Evolutionary conservation across 2,329 filamentous ascomycete species (phyloP), one percentile per base, ranked within the genome.

Genomic region (Penicillium brevicompactum): DNA sequence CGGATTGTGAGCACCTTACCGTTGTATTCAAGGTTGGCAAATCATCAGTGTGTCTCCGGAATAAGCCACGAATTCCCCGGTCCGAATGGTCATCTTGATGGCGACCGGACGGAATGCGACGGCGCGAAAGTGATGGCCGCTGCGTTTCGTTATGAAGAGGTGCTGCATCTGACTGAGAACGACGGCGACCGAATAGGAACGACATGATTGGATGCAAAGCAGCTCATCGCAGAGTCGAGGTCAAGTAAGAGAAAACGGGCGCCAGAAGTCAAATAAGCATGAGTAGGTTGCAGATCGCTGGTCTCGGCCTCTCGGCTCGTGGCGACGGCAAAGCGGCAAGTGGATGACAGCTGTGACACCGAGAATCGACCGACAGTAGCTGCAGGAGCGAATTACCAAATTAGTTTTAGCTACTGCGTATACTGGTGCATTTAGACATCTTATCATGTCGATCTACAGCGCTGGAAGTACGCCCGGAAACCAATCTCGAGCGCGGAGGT

Each of bases 181-280:
- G 68, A 32, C 65, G 67, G 48, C 67, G 67, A 30, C 67, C 64
- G 27, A 70, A 63, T 40, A 67, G 57, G 46, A 63, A 67, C 31
- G 62, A 59, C 67, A 70, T 68, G 27, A 14, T 50, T 21, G 18
- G 16, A 14, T 31, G 16, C 38, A 14, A 13, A 21, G 24, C 14
- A 21, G 47, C 41, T 42, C 31, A 46, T 27, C 18, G 40, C 18
- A 50, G 31, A 21, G 24, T 11, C 8, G 27, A 24, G 37, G 21
- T 22, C 34, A 37, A 14, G 1, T 27, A 8, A 27, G 24, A 6
- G 22, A 10, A 31, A 31, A 30, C 8, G 46, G 7, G 22, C 16
- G 16, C 21, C 5, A 13, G 30, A 21, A 42, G 13, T 30, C 18
- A 27, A 46, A 34, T 24, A 27, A 38, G 53, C 41, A 44, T 30